Evolutionary conservation across 148 eudicot genomes (phyloP).

Genomic region (Bassia scoparia): DNA sequence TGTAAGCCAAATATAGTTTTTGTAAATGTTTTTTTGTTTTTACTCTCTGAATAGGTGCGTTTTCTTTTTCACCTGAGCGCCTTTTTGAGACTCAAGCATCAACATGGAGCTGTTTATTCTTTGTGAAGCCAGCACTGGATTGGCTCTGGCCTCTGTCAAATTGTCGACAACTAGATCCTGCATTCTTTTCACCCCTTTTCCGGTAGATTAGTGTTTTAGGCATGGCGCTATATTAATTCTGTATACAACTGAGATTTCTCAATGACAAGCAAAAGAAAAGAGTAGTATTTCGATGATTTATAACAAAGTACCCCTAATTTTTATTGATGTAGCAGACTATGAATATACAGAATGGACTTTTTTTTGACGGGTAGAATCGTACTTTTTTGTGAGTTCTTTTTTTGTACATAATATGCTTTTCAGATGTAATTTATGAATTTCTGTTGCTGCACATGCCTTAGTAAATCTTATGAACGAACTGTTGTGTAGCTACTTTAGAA

Average conservation of each 20-base stretch:
- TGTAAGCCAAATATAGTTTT: constrained; percentile 16
- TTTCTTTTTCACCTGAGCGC: constrained; percentile 17
- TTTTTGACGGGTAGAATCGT: background rate
- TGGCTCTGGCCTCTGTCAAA: background rate
- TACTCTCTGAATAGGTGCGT: constrained; percentile 9
- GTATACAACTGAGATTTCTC: constrained; percentile 14
- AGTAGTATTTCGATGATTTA: background rate
- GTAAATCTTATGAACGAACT: background rate
- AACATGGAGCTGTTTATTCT: constrained; percentile 22
- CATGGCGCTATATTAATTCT: constrained; percentile 1
- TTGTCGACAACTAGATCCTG: background rate
- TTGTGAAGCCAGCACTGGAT: constrained; percentile 8
- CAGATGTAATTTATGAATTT: background rate
- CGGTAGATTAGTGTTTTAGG: constrained; percentile 14
- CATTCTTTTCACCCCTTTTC: background rate
- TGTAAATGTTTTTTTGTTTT: constrained; percentile 24
- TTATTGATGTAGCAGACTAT: background rate
- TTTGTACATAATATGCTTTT: background rate
- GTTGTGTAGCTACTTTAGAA: background rate
- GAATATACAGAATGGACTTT: background rate
- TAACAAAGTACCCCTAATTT: background rate
- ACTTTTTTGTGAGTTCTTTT: background rate
- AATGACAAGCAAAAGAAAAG: constrained; percentile 5
- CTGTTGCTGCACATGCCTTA: no score
- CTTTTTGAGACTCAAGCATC: constrained; percentile 10